Base-by-base conservation (phyloP, 2,329 filamentous ascomycete species). In the Phyllosticta citrichinensis region DNA sequence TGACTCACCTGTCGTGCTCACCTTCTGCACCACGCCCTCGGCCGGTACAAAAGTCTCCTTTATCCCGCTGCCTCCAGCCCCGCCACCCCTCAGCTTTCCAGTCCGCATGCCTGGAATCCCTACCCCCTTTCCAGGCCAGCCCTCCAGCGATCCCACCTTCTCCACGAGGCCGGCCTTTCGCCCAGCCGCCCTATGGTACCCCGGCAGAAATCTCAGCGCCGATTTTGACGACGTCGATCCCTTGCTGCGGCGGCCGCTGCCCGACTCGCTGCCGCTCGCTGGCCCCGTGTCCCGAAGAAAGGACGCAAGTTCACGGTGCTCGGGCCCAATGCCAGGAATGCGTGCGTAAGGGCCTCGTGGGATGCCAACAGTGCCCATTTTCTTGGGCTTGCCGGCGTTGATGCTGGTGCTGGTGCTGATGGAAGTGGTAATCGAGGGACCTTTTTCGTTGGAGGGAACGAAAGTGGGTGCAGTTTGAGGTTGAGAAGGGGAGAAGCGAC, bases 231-330 rank as follows among this genome's bases (percentile, higher is more conserved):
- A 47, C 40, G 17, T 14, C 35, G 35, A 40, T 5, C 12, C 35
- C 35, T 40, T 40, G 35, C 35, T 40, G 35, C 17, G 40, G 40
- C 14, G 40, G 14, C 40, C 40, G 40, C 40, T 47, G n/a, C 24
- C 35, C 53, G 52, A 47, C 52, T 30, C 51, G n/a, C 40, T 47
- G 8, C 30, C 35, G 20, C 12, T 47, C 35, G 62, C 57, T 6
- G 74, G 74, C 20, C 70, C 73, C 5, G 73, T 75, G 6, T 71
- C 73, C 61, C 68, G 68, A 56, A 76, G 63, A 58, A 76, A 76
- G 55, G 68, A 71, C 14, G 72, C 71, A 59, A 76, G 65, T 50
- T 75, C 73, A 35, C 40, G 40, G 14, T 47, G 40, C 69, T 68
- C 69, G 11, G 65, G 62, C 56, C 69, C 69, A 20, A 65, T 63